Base-by-base conservation (phyloP, 179 eudicot species). In the Carnegiea gigantea region DNA sequence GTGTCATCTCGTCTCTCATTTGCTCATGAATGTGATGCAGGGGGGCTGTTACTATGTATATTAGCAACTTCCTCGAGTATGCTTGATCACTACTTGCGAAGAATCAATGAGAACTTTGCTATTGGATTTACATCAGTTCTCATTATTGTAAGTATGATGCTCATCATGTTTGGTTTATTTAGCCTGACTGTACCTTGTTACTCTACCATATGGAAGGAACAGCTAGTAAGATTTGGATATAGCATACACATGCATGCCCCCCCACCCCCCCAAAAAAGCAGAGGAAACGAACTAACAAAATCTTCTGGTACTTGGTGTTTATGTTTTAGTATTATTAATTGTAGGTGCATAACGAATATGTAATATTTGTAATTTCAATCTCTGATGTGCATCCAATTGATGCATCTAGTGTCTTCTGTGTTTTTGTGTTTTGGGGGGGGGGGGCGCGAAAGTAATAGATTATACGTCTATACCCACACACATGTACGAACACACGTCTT, bases 91-190 rank as follows among this genome's bases (percentile, higher is more conserved):
- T 82, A 89, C 79, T 83, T 96, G 78, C 92, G 98, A 48, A 87
- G 89, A 48, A 92, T 94, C 49, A 96, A 94, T 83, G 92, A 92
- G 84, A 97, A 96, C 73, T 96, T 82, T 82, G 86, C 95, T 28
- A 94, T 96, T 70, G 98, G 99, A 51, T 96, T 96, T 87, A 96
- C 99, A 68, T 96, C 99, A 76, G 85, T 96, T 81, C 93, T 96
- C 40, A 94, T 96, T 78, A 96, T 96, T 83, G 99, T 95, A 89
- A 90, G 99, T 91, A 49, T 48, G 67, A 46, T 65, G 14, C 77
- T 51, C 72, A 23, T 73, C 72, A 14, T 60, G 23, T 83, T 15
- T 54, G 20, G 30, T 54, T 21, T 78, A 15, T 28, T 73, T 15
- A 13, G 8, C 36, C 9, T 49, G 5, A 70, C 36, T 81, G 36